Evolutionary conservation across 2,329 filamentous ascomycete genomes (phyloP).

Genomic region (Phialophora macrospora): DNA sequence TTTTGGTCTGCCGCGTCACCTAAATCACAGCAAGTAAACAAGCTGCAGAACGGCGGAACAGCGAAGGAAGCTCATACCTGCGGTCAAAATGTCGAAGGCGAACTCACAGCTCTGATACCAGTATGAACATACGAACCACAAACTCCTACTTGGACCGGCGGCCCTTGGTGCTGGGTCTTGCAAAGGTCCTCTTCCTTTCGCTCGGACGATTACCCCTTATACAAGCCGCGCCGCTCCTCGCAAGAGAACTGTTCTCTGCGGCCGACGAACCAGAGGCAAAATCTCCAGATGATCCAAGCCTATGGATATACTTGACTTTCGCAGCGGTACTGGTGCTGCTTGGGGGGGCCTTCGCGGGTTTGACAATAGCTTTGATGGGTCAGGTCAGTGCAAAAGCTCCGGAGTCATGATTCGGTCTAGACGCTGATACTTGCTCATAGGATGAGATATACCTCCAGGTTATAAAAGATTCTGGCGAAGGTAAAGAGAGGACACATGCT

Average conservation of each 20-base stretch:
- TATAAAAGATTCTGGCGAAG: slow-evolving; percentile 81
- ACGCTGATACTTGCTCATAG: slow-evolving; percentile 48
- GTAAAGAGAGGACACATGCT: slow-evolving; percentile 84
- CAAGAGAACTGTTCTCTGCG: slow-evolving; percentile 32
- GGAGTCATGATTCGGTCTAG: background rate
- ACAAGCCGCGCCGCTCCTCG: slow-evolving; percentile 45
- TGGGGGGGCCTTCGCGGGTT: slow-evolving; percentile 89
- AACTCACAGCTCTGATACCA: slow-evolving; percentile 5
- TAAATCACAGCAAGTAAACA: background rate
- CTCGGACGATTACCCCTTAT: slow-evolving; percentile 48
- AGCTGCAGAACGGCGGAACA: background rate
- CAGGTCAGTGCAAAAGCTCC: slow-evolving; percentile 49
- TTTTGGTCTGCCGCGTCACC: background rate
- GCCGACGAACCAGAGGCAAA: slow-evolving; percentile 51
- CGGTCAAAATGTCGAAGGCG: slow-evolving; percentile 23
- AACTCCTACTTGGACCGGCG: slow-evolving; percentile 45
- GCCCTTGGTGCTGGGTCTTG: slow-evolving; percentile 48
- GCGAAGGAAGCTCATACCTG: background rate
- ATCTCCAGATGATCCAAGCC: slow-evolving; percentile 63
- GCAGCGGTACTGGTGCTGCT: slow-evolving; percentile 81
- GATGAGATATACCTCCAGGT: slow-evolving; percentile 98
- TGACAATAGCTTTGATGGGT: slow-evolving; percentile 73
- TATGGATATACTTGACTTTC: slow-evolving; percentile 81
- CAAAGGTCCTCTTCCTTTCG: slow-evolving; percentile 49
- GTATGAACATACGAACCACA: slow-evolving; percentile 26